These are phyloP conservation scores for Trichoderma atroviride DNA, from an alignment of 2,329 filamentous ascomycete species.

Conservation along the genomic window DNA sequence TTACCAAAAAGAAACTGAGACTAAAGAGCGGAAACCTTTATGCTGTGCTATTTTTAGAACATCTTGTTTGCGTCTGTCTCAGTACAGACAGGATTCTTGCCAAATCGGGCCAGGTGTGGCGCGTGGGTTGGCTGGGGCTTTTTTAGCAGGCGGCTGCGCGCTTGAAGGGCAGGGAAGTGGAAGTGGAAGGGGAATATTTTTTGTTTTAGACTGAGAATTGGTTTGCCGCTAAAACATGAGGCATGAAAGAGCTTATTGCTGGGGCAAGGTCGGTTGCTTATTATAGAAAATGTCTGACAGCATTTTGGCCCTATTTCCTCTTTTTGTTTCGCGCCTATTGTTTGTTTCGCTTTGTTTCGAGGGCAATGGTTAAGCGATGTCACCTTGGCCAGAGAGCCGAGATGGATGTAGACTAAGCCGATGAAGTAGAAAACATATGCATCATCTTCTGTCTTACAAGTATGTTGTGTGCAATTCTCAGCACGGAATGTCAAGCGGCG, in stretches of 20 bases:
- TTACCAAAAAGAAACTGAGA: not conserved
- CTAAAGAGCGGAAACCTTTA: not conserved
- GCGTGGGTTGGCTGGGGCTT: constrained; percentile 13
- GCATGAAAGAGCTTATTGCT: constrained; percentile 5
- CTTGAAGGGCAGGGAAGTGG: not conserved
- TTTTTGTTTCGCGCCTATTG: not conserved
- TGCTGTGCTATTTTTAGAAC: constrained; percentile 13
- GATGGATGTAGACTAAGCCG: not conserved
- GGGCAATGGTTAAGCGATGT: not conserved
- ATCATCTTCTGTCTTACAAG: not conserved
- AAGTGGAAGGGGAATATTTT: not conserved
- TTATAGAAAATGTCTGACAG: constrained; percentile 18
- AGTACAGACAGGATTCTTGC: not conserved
- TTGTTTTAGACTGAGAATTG: not conserved
- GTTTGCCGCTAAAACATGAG: not conserved
- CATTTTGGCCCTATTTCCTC: not conserved
- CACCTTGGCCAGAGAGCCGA: not conserved
- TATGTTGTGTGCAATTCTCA: not conserved
- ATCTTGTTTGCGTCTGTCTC: not conserved
- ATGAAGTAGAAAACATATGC: not conserved
- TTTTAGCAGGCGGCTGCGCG: constrained; percentile 19
- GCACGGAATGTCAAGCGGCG: not conserved
- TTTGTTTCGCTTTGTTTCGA: no score
- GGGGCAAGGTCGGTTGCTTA: not conserved
- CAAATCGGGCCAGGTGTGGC: constrained; percentile 19